Conservation (phyloP, 805 yeast species). For the Yamadazyma paraphyllophila region DNA sequence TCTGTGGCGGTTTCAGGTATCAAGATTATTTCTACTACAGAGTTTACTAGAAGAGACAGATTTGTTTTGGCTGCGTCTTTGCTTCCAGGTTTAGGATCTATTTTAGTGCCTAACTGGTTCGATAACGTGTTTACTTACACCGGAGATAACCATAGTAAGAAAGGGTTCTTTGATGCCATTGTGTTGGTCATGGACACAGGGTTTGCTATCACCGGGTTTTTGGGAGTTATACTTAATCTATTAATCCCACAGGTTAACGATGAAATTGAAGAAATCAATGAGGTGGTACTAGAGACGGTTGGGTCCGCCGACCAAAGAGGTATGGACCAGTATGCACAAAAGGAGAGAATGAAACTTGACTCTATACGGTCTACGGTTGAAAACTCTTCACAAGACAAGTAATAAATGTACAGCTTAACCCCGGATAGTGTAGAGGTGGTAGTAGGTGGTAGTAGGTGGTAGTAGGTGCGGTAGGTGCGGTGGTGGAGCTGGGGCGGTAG, state of each 20-base stretch:
- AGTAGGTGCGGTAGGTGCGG: too few species aligned
- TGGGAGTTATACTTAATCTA: slow-evolving; percentile 60
- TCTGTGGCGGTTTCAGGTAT: slow-evolving; percentile 77
- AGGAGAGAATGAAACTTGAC: slow-evolving; percentile 31
- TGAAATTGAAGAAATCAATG: slow-evolving; percentile 47
- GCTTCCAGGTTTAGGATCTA: slow-evolving; percentile 66
- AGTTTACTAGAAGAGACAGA: slow-evolving; percentile 71
- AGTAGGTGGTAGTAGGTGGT: too few species aligned
- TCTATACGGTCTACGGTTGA: slow-evolving; percentile 16
- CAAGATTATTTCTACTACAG: slow-evolving; percentile 58
- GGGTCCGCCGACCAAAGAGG: slow-evolving; percentile 41
- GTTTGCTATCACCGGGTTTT: slow-evolving; percentile 66
- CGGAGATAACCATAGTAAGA: slow-evolving; percentile 55
- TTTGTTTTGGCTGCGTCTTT: slow-evolving; percentile 66
- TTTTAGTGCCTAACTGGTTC: slow-evolving; percentile 66
- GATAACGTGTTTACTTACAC: slow-evolving; percentile 58
- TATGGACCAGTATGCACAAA: slow-evolving; percentile 28
- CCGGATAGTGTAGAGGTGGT: background rate
- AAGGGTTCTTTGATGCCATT: slow-evolving; percentile 68
- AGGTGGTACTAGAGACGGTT: slow-evolving; percentile 41
- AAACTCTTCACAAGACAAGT: slow-evolving; percentile 6
- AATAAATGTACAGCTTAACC: background rate
- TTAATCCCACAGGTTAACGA: slow-evolving; percentile 59
- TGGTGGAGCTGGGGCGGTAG: too few species aligned
- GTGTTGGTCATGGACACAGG: slow-evolving; percentile 70